Evolutionary conservation across 2,329 filamentous ascomycete genomes (phyloP).

Genomic region (Fusarium longipes): DNA sequence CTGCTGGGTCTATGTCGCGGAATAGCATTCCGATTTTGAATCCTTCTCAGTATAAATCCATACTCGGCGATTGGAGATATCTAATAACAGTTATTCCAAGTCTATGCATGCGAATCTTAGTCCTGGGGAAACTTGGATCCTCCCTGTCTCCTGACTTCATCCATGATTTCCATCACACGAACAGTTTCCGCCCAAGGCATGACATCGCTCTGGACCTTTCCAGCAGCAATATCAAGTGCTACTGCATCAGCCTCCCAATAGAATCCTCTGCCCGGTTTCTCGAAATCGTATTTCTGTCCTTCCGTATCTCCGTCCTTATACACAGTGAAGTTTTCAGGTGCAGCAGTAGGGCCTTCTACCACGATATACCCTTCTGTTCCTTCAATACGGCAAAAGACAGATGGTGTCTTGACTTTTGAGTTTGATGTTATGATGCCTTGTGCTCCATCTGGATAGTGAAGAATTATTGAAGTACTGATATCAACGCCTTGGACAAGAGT

Average conservation of each 20-base stretch:
- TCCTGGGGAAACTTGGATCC: slow-evolving; percentile 49
- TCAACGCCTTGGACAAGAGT: slow-evolving; percentile 52
- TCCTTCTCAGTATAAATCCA: too few species aligned
- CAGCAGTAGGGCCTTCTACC: slow-evolving; percentile 50
- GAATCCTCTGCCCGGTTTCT: slow-evolving; percentile 53
- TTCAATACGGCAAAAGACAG: slow-evolving; percentile 54
- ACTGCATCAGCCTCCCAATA: slow-evolving; percentile 60
- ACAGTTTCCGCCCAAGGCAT: slow-evolving; percentile 61
- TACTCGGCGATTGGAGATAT: too few species aligned
- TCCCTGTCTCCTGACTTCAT: slow-evolving; percentile 56
- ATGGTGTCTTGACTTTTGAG: slow-evolving; percentile 42
- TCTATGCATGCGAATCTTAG: not conserved
- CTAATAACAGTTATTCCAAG: not conserved
- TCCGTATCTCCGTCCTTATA: slow-evolving; percentile 44
- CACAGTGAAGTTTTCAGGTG: slow-evolving; percentile 53
- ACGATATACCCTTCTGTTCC: slow-evolving; percentile 53
- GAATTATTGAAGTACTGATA: slow-evolving; percentile 51
- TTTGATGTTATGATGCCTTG: slow-evolving; percentile 58
- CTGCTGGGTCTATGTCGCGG: slow-evolving; percentile 15
- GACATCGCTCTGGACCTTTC: slow-evolving; percentile 52
- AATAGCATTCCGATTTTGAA: slow-evolving; percentile 19
- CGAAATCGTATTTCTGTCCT: slow-evolving; percentile 52
- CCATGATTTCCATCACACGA: slow-evolving; percentile 59
- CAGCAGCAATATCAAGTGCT: slow-evolving; percentile 54
- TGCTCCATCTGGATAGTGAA: slow-evolving; percentile 53